phyloP scores from a whole-genome alignment of 2,329 filamentous ascomycete species.

The Xylaria sp. region DNA sequence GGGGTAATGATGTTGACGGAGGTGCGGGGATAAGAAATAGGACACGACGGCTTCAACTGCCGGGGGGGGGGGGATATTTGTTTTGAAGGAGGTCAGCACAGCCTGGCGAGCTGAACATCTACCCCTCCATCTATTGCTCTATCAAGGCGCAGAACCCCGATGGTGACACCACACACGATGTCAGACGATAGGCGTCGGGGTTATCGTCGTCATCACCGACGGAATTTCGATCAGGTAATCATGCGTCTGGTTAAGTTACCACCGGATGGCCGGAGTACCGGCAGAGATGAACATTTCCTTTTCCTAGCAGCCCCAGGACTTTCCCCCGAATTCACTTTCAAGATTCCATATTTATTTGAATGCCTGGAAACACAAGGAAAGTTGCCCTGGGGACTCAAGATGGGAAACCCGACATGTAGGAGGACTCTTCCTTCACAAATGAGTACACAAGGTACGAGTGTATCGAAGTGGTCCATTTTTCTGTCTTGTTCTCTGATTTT shows the following conservation, averaged over 20 bases:
- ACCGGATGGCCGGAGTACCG: neutral
- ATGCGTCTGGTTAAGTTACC: neutral
- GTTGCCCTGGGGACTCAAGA: neutral
- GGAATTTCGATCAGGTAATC: neutral
- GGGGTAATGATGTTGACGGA: conserved; percentile 4
- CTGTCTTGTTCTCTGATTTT: neutral
- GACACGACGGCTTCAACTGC: conserved; percentile 6
- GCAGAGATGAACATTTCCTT: neutral
- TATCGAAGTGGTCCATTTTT: neutral
- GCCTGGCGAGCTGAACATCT: neutral
- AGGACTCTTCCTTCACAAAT: neutral
- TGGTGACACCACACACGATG: conserved; percentile 14
- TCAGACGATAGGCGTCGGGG: conserved; percentile 11
- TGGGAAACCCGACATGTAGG: neutral
- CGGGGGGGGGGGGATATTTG: neutral
- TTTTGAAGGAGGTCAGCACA: neutral
- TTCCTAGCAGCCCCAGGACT: neutral
- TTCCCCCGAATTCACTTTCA: neutral
- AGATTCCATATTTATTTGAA: neutral
- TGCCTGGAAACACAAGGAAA: neutral
- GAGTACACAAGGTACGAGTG: neutral
- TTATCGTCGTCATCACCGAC: conserved; percentile 3
- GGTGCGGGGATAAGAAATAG: neutral
- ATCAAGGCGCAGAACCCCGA: neutral
- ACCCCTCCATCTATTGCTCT: neutral